Evolutionary conservation across 2,329 filamentous ascomycete genomes (phyloP), one percentile per base, ranked within the genome.

Genomic region (Hansfordia pulvinata): DNA sequence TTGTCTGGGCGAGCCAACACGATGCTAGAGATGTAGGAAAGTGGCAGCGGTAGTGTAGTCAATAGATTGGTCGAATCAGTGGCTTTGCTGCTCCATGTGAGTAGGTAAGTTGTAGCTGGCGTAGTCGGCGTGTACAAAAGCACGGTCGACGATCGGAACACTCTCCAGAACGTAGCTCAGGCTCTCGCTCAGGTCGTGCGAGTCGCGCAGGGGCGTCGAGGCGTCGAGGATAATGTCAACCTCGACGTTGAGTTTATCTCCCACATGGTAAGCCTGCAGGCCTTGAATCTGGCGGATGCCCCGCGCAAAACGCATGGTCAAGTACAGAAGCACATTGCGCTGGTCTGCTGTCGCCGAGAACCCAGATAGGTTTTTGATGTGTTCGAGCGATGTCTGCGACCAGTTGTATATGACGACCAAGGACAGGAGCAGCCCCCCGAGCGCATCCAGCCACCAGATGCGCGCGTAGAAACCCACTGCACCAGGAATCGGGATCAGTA

Each of bases 271-370:
- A 2, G 83, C 83, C 38, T 85, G 76, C 30, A 90, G 56, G 17
- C 83, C 83, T 47, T 90, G 83, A 33, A 92, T 90, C 46, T 83
- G 76, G 43, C 72, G 74, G 44, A 94, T 92, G 9, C 80, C 79
- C 38, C 80, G 83, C 23, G 85, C 85, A 46, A 93, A 93, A 12
- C 86, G 78, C 80, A 93, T 93, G 2, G 85, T 90, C 39, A 93
- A 67, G 53, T 94, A 94, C 1, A 93, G 63, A 13, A 93, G 53
- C 24, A 93, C 70, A 45, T 90, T 93, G 17, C 85, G 69, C 56
- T 90, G 77, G 40, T 88, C 81, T 0, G 81, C 76, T 2, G 75
- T 73, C 5, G 82, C 81, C 1, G 79, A 79, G 39, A 80, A 80
- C 11, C 83, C 83, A 0, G 77, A 81, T 17, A 90, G 57, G 42